Percentiles rank a stretch among this genome's conserved stretches.
These are phyloP conservation scores for Aureobasidium sp. DNA, from an alignment of 2,329 filamentous ascomycete species.

Conservation along the genomic window DNA sequence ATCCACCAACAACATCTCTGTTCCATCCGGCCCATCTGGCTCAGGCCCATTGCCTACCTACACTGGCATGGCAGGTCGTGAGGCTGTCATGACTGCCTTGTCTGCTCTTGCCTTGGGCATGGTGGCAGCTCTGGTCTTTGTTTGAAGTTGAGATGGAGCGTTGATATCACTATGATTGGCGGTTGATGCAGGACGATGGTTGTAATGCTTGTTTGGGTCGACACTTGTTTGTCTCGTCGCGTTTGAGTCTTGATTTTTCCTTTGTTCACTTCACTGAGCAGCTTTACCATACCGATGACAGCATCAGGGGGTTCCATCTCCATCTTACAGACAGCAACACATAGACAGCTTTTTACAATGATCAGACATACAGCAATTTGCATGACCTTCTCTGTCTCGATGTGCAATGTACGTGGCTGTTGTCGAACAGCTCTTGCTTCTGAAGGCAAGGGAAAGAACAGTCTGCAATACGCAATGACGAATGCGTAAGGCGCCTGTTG, in stretches of 20 bases:
- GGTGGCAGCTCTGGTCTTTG: not conserved
- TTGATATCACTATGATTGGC: not conserved
- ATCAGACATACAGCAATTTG: constrained; percentile 13
- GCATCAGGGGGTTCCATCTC: not conserved
- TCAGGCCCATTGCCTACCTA: not conserved
- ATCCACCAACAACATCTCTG: constrained; percentile 12
- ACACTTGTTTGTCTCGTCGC: not conserved
- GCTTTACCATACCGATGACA: not conserved
- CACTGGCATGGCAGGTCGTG: constrained; percentile 9
- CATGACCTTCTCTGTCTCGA: not conserved
- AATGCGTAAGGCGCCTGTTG: not conserved
- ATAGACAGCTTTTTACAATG: constrained; percentile 11
- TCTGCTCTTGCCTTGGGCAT: constrained; percentile 5
- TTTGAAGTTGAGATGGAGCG: not conserved
- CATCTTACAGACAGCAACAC: constrained; percentile 4
- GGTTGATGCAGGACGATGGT: not conserved
- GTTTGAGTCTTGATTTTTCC: not conserved
- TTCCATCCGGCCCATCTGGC: not conserved
- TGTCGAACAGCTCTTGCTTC: not conserved
- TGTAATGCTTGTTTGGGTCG: constrained; percentile 4
- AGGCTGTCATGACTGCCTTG: not conserved
- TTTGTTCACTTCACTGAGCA: constrained; percentile 4
- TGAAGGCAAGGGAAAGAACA: not conserved
- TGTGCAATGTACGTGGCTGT: not conserved
- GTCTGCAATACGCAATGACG: not conserved